Evolutionary conservation across 2,329 filamentous ascomycete species (phyloP).

Genomic region (Penicillium thymicola): DNA sequence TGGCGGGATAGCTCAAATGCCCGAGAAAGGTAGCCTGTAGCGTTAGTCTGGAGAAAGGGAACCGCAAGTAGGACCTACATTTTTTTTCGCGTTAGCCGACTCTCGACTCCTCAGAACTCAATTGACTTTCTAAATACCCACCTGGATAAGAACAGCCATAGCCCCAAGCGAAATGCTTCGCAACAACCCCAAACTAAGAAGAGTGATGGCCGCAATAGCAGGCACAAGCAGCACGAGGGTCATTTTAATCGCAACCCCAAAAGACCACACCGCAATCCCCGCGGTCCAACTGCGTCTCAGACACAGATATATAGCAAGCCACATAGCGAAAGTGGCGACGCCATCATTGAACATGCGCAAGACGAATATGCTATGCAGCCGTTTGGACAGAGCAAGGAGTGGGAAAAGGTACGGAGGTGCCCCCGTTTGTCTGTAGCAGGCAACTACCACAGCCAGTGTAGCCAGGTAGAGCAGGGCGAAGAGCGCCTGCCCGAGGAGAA

Average conservation of each 20-base stretch:
- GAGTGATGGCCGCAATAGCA: conserved; percentile 71
- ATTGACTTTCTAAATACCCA: conserved; percentile 41
- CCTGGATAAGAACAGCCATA: conserved; percentile 75
- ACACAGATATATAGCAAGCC: conserved; percentile 73
- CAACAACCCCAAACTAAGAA: conserved; percentile 67
- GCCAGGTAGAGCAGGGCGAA: conserved; percentile 78
- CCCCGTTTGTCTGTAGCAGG: conserved; percentile 61
- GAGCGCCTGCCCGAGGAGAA: conserved; percentile 75
- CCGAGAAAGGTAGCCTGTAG: conserved; percentile 69
- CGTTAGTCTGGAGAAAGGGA: conserved; percentile 66
- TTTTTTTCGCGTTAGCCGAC: not conserved
- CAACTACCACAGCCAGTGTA: conserved; percentile 72
- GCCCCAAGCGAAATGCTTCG: conserved; percentile 65
- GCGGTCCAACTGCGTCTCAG: conserved; percentile 71
- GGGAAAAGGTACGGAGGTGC: conserved; percentile 81
- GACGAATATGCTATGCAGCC: conserved; percentile 89
- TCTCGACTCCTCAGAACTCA: not conserved
- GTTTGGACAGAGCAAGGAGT: conserved; percentile 82
- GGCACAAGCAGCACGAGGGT: conserved; percentile 78
- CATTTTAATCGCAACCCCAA: conserved; percentile 93
- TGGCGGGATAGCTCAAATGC: conserved; percentile 89
- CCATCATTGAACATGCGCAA: conserved; percentile 95
- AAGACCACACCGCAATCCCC: conserved; percentile 69
- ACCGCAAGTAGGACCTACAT: conserved; percentile 52
- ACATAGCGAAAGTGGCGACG: conserved; percentile 80